Evolutionary conservation across 768 basidiomycete species (phyloP), one percentile per base, ranked within the genome.

Genomic region (Cubamyces sp.): DNA sequence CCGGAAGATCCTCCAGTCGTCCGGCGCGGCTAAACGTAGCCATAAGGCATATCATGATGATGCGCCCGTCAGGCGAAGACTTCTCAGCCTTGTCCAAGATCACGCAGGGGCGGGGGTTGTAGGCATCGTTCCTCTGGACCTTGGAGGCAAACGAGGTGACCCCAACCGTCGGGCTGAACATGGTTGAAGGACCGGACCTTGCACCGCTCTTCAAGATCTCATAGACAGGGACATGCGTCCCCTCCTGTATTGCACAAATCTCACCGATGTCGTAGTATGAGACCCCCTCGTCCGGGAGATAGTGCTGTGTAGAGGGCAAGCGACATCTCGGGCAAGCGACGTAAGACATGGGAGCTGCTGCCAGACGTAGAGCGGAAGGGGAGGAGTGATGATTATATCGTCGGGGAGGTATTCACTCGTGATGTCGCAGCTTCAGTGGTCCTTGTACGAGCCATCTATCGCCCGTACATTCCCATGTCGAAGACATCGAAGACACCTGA

Each of bases 21-120:
- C 9, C 11, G 18, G 18, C 3, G 3, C 51, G n/a, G 12, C 8
- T 11, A n/a, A 52, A 19, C 1, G 51, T 37, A n/a, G 51, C 51
- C 51, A 52, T 52, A n/a, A 52, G 37, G 37, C 51, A 52, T 37
- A 47, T 47, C n/a, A n/a, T n/a, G n/a, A n/a, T n/a, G n/a, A n/a
- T n/a, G n/a, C n/a, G n/a, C n/a, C 21, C 47, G 9, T 48, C 12
- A 19, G 25, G 11, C 25, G 47, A 21, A 25, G 21, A 26, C 47
- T 25, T 26, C 14, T 5, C 21, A 11, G 47, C 11, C 21, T 26
- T n/a, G 11, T 8, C 12, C 21, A 48, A 14, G 12, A 48, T 21
- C 15, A 48, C 16, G 47, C 47, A 48, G 4, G 47, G 47, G 23
- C 47, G 47, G 6, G 23, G 5, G 12, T 48, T 48, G 25, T 26